Evolutionary conservation across 2,329 filamentous ascomycete genomes (phyloP).

Genomic region (Pyrenochaeta sp.): DNA sequence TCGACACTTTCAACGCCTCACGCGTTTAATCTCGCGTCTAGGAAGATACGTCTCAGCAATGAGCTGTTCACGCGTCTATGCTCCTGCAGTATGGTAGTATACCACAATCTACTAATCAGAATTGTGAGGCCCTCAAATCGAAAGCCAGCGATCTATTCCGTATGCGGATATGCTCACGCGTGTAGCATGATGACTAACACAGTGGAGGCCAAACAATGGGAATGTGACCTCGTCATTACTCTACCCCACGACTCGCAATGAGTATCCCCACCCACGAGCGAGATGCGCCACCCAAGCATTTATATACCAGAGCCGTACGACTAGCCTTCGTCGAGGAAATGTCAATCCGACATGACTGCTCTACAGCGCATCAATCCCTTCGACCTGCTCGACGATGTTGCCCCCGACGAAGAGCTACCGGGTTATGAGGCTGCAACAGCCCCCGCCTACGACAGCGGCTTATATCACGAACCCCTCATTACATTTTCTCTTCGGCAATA

Average conservation of each 20-base stretch:
- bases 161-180: constrained; percentile 10
- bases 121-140: neutral
- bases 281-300: constrained; percentile 10
- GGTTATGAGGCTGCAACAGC: constrained; percentile 33
- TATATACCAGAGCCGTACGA: constrained; percentile 23
- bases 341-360: constrained; percentile 24
- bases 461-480: constrained; percentile 22
- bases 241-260: constrained; percentile 10
- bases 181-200: constrained; percentile 14
- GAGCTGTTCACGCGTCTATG: neutral
- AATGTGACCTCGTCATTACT: constrained; percentile 19
- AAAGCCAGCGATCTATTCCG: neutral
- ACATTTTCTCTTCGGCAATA: constrained; percentile 36
- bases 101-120: neutral
- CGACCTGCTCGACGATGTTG: constrained; percentile 17
- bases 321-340: constrained; percentile 11
- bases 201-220: neutral
- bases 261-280: constrained; percentile 3
- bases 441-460: constrained; percentile 30
- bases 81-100: neutral
- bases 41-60: no score
- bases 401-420: constrained; percentile 37
- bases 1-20: neutral
- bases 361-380: constrained; percentile 23
- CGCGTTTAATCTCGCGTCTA: neutral